These are phyloP conservation scores for Trichoderma semiorbis DNA, from an alignment of 2,329 filamentous ascomycete genomes.

Conservation along the genomic window DNA sequence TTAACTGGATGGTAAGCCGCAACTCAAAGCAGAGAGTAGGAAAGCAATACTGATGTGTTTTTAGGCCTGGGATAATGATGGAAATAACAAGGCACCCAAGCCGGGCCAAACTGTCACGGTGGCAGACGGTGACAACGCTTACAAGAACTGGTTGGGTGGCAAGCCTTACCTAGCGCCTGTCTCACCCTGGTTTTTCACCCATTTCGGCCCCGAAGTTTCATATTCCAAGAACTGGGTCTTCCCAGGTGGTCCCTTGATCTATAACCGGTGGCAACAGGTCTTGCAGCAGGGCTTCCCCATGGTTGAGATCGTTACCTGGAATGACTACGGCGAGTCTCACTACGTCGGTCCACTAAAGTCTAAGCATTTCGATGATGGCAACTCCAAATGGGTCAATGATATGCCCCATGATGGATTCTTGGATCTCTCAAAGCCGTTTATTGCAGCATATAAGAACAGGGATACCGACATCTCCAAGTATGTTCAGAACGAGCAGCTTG, in stretches of 20 bases:
- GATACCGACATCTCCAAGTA: constrained; percentile 38
- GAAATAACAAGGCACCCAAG: constrained; percentile 47
- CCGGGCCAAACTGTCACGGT: constrained; percentile 29
- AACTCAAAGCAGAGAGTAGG: background rate
- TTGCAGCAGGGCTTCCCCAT: constrained; percentile 44
- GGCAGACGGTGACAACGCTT: constrained; percentile 35
- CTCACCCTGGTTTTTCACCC: constrained; percentile 46
- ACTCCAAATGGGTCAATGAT: constrained; percentile 49
- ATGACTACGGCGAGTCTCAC: constrained; percentile 54
- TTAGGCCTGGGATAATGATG: constrained; percentile 42
- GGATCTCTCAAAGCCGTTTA: constrained; percentile 52
- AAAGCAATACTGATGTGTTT: background rate
- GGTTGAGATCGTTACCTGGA: constrained; percentile 46
- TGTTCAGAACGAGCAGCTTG: constrained; percentile 46
- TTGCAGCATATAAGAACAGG: constrained; percentile 50
- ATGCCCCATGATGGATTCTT: constrained; percentile 53
- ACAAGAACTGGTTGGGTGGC: constrained; percentile 33
- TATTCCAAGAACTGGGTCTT: constrained; percentile 52
- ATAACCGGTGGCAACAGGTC: constrained; percentile 52
- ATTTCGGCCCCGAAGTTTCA: constrained; percentile 36
- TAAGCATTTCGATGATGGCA: constrained; percentile 40
- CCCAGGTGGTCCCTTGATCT: constrained; percentile 56
- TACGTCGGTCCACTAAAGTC: constrained; percentile 49
- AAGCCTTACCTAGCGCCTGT: constrained; percentile 49
- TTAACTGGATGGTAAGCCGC: constrained; percentile 39